Evolutionary conservation across 2,329 filamentous ascomycete species (phyloP), one percentile per base, ranked within the genome.

Genomic region (Corniculantispora saksenae): DNA sequence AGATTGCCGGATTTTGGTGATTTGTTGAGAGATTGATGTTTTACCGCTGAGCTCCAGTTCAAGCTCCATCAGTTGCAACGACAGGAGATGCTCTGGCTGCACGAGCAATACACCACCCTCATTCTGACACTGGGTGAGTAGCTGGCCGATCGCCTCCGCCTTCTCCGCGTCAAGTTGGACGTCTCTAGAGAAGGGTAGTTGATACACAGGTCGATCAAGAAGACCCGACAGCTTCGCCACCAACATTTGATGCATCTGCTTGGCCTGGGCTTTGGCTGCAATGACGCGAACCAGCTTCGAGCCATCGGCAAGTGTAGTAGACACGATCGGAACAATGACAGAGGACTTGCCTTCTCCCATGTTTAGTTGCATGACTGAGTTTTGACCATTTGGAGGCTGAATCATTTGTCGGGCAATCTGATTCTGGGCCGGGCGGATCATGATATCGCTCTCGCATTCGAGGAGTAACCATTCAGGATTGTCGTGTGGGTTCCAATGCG

Each of bases 291-390:
- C 83, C 0, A 91, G 75, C 4, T 74, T 79, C 0, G 73, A 69
- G 0, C 79, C 77, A 57, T 91, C 78, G 0, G 86, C 84, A 0
- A 90, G 72, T 0, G 78, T 73, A 0, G 83, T 75, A 0, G 85
- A 84, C 0, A 89, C 83, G 51, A 90, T 87, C 0, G 89, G 89
- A 0, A 89, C 81, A 60, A 93, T 91, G 1, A 91, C 85, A 0
- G 89, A 89, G 0, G 87, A 87, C 67, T 91, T 91, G 0, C 89
- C 89, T 70, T 90, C 84, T 0, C 89, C 89, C 89, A 92, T 92
- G 68, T 90, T 91, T 3, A 92, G 72, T 69, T 91, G 87, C 78
- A 91, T 83, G 0, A 88, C 82, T 0, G 80, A 73, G 68, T 88
- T 91, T 0, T 71, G 35, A 0, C 70, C 73, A 0, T 71, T 71